A percentile compares a stretch with the other conserved stretches of the same genome.
Evolutionary conservation across 1,139 yeast species (phyloP).

Genomic region (Pichia sp.): DNA sequence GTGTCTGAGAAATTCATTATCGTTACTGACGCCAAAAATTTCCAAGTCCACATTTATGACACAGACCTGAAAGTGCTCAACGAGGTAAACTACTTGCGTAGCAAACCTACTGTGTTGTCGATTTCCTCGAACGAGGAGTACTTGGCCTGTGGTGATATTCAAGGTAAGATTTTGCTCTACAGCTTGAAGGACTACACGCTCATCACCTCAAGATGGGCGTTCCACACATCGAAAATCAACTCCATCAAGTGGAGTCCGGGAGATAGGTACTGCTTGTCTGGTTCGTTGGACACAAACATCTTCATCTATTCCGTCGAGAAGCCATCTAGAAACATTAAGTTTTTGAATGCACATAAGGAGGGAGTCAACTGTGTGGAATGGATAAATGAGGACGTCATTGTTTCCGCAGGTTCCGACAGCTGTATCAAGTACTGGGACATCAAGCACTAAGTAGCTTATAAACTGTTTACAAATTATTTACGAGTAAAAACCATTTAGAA

Average conservation of each 20-base stretch:
- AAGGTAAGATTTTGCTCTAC: conserved; percentile 79
- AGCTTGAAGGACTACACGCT: conserved; percentile 50
- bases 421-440: conserved; percentile 72
- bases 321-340: conserved; percentile 74
- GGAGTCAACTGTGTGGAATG: conserved; percentile 78
- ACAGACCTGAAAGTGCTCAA: conserved; percentile 17
- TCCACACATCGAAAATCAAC: conserved; percentile 79
- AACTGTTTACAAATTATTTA: background rate
- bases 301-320: conserved; percentile 72
- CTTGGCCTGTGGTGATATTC: conserved; percentile 80
- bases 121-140: conserved; percentile 65
- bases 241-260: conserved; percentile 76
- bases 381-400: conserved; percentile 45
- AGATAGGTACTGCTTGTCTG: conserved; percentile 69
- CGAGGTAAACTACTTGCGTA: conserved; percentile 49
- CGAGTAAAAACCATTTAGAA: background rate
- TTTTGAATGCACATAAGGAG: conserved; percentile 78
- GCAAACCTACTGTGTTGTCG: conserved; percentile 17
- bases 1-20: conserved; percentile 42
- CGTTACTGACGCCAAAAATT: conserved; percentile 42
- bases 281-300: conserved; percentile 78
- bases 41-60: conserved; percentile 29
- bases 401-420: conserved; percentile 79
- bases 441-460: conserved; percentile 11
- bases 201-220: conserved; percentile 90